Evolutionary conservation across 805 yeast genomes (phyloP).

Genomic region (Pichia thaimueangensis): DNA sequence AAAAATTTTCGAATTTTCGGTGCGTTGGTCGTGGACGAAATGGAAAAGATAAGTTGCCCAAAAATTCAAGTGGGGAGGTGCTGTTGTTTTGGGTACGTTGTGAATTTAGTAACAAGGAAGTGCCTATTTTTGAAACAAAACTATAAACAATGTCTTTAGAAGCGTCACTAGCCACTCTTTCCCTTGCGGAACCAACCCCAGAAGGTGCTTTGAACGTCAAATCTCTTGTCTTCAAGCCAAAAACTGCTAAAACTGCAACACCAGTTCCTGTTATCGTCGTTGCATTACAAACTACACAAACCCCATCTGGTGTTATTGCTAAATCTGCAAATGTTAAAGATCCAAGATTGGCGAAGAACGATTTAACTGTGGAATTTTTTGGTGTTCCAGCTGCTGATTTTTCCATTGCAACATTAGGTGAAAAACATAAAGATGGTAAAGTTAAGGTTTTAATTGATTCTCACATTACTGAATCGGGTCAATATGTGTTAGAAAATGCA

Average conservation of each 20-base stretch:
- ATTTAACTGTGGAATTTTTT: constrained; percentile 61
- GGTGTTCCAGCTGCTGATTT: constrained; percentile 53
- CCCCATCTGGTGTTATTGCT: constrained; percentile 64
- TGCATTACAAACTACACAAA: constrained; percentile 63
- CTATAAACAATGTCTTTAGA: constrained; percentile 50
- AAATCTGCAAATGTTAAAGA: constrained; percentile 67
- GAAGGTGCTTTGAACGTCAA: constrained; percentile 55
- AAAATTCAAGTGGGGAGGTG: background rate
- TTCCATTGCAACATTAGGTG: constrained; percentile 46
- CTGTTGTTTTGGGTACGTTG: background rate
- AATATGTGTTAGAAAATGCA: constrained; percentile 42
- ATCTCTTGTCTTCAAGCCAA: constrained; percentile 83
- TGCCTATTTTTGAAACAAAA: background rate
- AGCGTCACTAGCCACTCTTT: constrained; percentile 59
- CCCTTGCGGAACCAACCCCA: constrained; percentile 48
- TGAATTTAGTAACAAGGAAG: too few species aligned
- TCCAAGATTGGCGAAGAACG: constrained; percentile 83
- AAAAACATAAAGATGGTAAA: constrained; percentile 44
- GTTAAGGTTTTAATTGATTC: constrained; percentile 55
- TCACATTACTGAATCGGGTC: constrained; percentile 35
- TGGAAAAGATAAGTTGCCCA: background rate
- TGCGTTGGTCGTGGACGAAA: background rate
- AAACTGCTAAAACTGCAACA: constrained; percentile 73
- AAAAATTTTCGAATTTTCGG: background rate
- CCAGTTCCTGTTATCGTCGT: constrained; percentile 78